phyloP scores from a whole-genome alignment of 345 rosid species.

The Conringia planisiliqua region DNA sequence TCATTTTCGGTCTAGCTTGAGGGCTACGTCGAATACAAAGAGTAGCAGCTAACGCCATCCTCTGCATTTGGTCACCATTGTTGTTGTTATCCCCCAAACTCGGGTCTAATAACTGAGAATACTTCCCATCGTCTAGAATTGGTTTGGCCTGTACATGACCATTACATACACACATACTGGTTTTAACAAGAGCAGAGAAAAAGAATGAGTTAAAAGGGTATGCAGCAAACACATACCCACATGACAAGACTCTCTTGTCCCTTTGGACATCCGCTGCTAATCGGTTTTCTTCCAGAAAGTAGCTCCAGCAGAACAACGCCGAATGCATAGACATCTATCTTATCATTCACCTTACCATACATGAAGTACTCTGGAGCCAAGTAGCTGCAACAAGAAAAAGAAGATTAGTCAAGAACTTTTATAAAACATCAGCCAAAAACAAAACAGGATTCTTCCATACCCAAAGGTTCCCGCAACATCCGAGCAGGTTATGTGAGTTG shows the following conservation, averaged over 20 bases:
- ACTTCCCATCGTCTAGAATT: conserved; percentile 56
- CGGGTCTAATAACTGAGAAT: conserved; percentile 60
- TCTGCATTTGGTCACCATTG: conserved; percentile 51
- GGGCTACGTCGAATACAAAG: conserved; percentile 77
- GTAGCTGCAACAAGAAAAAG: conserved; percentile 51
- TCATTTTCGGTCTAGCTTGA: conserved; percentile 71
- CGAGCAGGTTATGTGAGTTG: conserved; percentile 59
- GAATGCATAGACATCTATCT: conserved; percentile 88
- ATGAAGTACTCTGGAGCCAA: conserved; percentile 97
- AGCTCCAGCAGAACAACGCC: conserved; percentile 98
- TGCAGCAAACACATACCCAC: conserved; percentile 92
- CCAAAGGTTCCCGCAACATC: conserved; percentile 98
- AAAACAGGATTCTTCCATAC: conserved; percentile 34
- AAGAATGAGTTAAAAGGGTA: conserved; percentile 3
- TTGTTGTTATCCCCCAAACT: conserved; percentile 35
- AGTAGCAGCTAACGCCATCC: conserved; percentile 82
- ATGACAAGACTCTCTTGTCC: conserved; percentile 88
- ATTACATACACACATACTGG: background rate
- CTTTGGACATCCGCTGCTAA: conserved; percentile 55
- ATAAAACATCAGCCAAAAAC: background rate
- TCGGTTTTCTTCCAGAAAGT: conserved; percentile 86
- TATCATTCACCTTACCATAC: conserved; percentile 88
- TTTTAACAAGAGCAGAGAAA: background rate
- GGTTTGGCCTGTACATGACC: conserved; percentile 69
- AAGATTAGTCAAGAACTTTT: conserved; percentile 7